Evolutionary conservation across 108 stramenopile genomes (phyloP).

Genomic region (Fistulifera pelliculosa): DNA sequence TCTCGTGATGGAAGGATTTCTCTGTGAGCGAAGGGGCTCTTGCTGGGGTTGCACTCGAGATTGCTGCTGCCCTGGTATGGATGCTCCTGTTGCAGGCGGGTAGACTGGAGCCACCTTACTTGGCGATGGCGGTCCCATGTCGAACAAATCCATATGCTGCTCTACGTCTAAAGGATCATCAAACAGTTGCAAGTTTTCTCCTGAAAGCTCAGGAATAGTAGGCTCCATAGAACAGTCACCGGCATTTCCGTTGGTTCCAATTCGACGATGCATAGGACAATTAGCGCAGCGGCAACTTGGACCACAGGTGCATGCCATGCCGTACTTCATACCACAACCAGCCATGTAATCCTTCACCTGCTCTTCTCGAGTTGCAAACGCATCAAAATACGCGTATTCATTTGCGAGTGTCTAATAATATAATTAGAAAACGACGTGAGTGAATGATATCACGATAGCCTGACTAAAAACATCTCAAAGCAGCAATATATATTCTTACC

Average conservation of each 20-base stretch:
- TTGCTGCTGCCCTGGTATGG: constrained; percentile 3
- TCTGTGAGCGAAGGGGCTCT: constrained; percentile 10
- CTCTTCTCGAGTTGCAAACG: constrained; percentile 47
- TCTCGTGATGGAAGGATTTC: constrained; percentile 19
- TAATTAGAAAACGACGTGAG: too few relatives aligned
- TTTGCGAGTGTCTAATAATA: constrained; percentile 70
- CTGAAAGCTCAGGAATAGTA: neutral
- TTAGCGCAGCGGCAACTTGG: constrained; percentile 38
- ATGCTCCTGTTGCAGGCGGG: neutral
- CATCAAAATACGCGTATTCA: constrained; percentile 59
- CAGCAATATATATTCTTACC: too few relatives aligned
- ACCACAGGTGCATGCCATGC: constrained; percentile 48
- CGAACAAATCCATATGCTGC: constrained; percentile 9
- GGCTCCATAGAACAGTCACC: neutral
- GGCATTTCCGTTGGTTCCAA: neutral
- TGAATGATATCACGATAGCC: too few relatives aligned
- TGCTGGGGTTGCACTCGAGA: constrained; percentile 12
- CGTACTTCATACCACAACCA: constrained; percentile 45
- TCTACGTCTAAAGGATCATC: constrained; percentile 1
- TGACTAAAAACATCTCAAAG: too few relatives aligned
- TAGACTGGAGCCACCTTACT: neutral
- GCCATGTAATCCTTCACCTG: constrained; percentile 43
- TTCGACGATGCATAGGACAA: constrained; percentile 9
- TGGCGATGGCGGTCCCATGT: neutral
- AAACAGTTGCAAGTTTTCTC: too few relatives aligned